phyloP scores from a whole-genome alignment of 2,329 filamentous ascomycete genomes.

The Coniochaeta sp. region DNA sequence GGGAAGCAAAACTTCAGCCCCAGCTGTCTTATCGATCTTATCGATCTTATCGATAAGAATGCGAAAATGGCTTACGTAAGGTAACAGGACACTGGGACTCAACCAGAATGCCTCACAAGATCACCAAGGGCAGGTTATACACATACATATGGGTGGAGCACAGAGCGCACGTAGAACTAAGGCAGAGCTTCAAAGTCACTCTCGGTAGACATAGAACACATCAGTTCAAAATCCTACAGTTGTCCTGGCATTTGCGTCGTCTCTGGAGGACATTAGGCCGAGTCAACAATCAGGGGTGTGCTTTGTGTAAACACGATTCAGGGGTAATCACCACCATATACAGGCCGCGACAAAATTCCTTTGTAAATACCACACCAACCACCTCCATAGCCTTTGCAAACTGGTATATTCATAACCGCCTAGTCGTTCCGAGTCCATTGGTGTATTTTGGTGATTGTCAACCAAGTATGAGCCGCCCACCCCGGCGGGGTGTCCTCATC shows the following conservation, averaged over 20 bases:
- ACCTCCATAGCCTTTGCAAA: background rate
- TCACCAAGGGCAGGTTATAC: no score
- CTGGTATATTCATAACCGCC: background rate
- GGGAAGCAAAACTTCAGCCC: background rate
- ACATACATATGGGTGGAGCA: background rate
- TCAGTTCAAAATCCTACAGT: no score
- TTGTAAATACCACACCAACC: background rate
- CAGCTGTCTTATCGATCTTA: background rate
- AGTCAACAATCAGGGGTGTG: background rate
- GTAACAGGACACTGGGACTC: no score
- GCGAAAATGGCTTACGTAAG: background rate
- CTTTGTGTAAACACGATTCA: background rate
- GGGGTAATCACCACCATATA: background rate
- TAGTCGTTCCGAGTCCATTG: background rate
- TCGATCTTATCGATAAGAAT: background rate
- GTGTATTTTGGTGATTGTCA: background rate
- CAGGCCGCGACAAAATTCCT: background rate
- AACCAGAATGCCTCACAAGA: no score
- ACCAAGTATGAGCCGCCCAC: background rate
- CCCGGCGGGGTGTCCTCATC: background rate
- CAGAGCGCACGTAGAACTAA: background rate
- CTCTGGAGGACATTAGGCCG: background rate
- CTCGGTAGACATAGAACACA: no score
- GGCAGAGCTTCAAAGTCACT: background rate
- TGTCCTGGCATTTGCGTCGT: background rate